Evolutionary conservation across 495 filamentous ascomycete genomes (phyloP), one percentile per base, ranked within the genome.

Genomic region (Daldinia vernicosa): DNA sequence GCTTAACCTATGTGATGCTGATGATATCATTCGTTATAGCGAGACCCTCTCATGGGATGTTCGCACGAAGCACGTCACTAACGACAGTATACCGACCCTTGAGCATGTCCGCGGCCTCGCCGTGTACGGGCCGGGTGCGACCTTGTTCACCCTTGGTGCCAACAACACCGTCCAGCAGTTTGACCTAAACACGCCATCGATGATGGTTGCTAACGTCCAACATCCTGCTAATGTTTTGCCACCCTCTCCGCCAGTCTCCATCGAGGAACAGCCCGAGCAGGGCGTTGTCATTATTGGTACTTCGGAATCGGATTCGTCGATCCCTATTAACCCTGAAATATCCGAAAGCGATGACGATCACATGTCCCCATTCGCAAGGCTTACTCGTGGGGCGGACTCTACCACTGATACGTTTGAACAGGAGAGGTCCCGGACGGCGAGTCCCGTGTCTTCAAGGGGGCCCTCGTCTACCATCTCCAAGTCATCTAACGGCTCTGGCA

Each of bases 41-140:
- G 91, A 95, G 83, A 97, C 94, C 60, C 90, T 91, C 75, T 89
- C 92, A 39, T 98, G 95, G 95, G 95, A 99, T 84, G 95, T 99
- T 63, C 87, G 93, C 70, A 99, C 96, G 9, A 99, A 98, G 77
- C 91, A 95, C 69, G 92, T 98, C 63, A 91, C 94, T 14, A 97
- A 88, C 79, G 94, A 97, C 69, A 84, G 86, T 52, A 92, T 99
- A 47, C 92, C 93, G 30, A 98, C 94, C 6, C 85, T 94, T 19
- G 91, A 93, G 5, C 89, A 90, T 33, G 88, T 97, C 54, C 87
- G 86, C 50, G 95, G 92, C 27, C 84, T 99, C 24, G 89, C 93
- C 26, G 91, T 93, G 66, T 97, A 95, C 79, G 95, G 95, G 0
- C 91, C 94, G 1, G 92, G 89, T 1, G 95, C 94, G 12, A 91